phyloP scores from a whole-genome alignment of 768 basidiomycete genomes.

The Neoboletus magnificus region DNA sequence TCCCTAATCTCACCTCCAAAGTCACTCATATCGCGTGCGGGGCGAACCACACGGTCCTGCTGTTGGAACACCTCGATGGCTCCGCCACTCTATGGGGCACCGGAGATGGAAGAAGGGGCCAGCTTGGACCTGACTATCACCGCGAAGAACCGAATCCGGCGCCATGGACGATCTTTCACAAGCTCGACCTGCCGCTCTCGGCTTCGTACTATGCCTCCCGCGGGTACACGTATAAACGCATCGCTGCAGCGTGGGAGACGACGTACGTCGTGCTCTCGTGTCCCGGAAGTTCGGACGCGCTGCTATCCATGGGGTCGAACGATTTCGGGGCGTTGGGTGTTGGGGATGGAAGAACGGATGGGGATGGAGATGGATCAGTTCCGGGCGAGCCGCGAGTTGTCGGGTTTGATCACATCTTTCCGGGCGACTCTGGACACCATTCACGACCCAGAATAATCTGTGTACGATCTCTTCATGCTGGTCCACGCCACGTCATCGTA shows the following conservation, averaged over 20 bases:
- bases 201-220: slow-evolving; percentile 23
- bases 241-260: slow-evolving; percentile 83
- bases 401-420: slow-evolving; percentile 19
- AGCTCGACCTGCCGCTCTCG: slow-evolving; percentile 41
- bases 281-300: slow-evolving; percentile 41
- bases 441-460: slow-evolving; percentile 21
- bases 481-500: slow-evolving; percentile 70
- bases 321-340: slow-evolving; percentile 81
- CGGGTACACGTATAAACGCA: slow-evolving; percentile 43
- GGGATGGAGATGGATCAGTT: background rate
- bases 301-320: slow-evolving; percentile 80
- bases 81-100: slow-evolving; percentile 61
- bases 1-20: slow-evolving; percentile 23
- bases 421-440: slow-evolving; percentile 34
- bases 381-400: slow-evolving; percentile 5
- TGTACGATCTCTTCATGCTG: slow-evolving; percentile 52
- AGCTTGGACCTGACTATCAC: slow-evolving; percentile 53
- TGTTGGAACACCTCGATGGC: slow-evolving; percentile 43
- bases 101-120: slow-evolving; percentile 69
- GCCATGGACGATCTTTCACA: slow-evolving; percentile 41
- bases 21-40: slow-evolving; percentile 61
- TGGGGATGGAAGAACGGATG: slow-evolving; percentile 29
- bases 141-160: slow-evolving; percentile 9
- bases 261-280: slow-evolving; percentile 63
- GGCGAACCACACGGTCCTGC: slow-evolving; percentile 74